A percentile compares a stretch with the other conserved stretches of the same genome.
These are phyloP conservation scores for Aspergillus brasiliensis DNA, from an alignment of 2,329 filamentous ascomycete species.

Conservation along the genomic window DNA sequence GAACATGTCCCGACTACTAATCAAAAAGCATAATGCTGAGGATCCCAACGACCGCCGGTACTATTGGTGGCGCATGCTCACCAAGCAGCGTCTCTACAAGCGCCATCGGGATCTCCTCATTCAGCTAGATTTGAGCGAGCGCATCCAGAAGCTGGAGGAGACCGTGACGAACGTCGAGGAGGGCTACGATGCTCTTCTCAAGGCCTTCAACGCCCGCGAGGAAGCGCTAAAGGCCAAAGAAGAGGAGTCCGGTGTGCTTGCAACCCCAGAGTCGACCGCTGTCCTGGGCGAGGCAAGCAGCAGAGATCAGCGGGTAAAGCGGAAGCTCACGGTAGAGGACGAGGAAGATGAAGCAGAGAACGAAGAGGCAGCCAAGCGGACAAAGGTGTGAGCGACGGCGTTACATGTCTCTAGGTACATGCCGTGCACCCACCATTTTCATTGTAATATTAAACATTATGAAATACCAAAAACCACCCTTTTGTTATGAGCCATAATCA, in stretches of 20 bases:
- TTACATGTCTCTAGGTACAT: constrained; percentile 5
- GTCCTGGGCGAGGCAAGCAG: constrained; percentile 28
- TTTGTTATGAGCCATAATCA: not conserved
- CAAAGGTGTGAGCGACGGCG: constrained; percentile 29
- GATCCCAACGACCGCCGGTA: constrained; percentile 61
- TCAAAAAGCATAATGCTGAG: constrained; percentile 48
- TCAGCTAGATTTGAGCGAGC: constrained; percentile 60
- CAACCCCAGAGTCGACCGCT: constrained; percentile 28
- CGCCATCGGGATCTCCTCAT: constrained; percentile 61
- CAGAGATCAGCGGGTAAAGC: constrained; percentile 28
- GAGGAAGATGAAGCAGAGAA: constrained; percentile 30
- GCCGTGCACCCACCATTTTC: not conserved
- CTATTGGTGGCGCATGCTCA: constrained; percentile 66
- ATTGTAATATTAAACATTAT: constrained; percentile 15
- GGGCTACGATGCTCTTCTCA: constrained; percentile 60
- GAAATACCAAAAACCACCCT: not conserved
- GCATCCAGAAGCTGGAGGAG: constrained; percentile 61
- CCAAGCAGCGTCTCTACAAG: constrained; percentile 64
- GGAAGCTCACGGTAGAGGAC: constrained; percentile 36
- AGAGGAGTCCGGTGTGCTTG: constrained; percentile 24
- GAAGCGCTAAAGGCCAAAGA: constrained; percentile 30
- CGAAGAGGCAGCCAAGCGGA: constrained; percentile 30
- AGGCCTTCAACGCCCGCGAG: constrained; percentile 38
- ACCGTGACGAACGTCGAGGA: constrained; percentile 60
- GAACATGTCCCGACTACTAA: constrained; percentile 55